Base-by-base conservation (phyloP, 2,329 filamentous ascomycete species). In the Cladosporium phlei region DNA sequence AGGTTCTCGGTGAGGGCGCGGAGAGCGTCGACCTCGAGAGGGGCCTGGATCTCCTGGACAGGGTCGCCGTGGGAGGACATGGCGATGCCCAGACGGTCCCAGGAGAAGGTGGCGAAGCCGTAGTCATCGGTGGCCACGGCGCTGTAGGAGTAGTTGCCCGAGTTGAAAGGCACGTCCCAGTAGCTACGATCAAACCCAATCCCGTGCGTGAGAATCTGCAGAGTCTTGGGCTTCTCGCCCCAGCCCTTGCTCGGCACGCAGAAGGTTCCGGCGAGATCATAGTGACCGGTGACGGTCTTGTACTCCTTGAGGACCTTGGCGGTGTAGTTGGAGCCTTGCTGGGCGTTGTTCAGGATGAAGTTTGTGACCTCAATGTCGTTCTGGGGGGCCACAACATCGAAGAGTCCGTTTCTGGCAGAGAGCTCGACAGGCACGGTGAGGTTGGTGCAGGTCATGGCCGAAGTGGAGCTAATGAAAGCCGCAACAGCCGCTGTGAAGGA, bases 121-220 rank as follows among this genome's bases (percentile, higher is more conserved):
- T 74, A 69, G 7, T 69, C 53, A 32, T 70, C 73, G 2, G 82
- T 69, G 2, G 81, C 80, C 10, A 65, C 63, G 37, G 76, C 68
- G 21, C 79, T 70, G 60, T 85, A 85, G 57, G 74, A 79, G 67
- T 85, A 83, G 59, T 81, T 79, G 68, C 71, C 75, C 55, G 74
- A 66, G 59, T 79, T 71, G 65, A 69, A 76, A 1, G 77, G 61
- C 9, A 77, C 61, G 58, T 85, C 78, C 80, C 80, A 85, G 67
- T 83, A 85, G 34, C 69, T 76, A 38, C 75, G 74, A 54, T 77
- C 74, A 51, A 78, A 78, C 8, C 73, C 75, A 54, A 78, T 71
- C 21, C 77, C 76, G 55, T 79, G 75, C 1, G 71, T 74, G 11
- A 80, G 60, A 16, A 80, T 49, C 53, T 79, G 75, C 2, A 75